Base-by-base conservation (phyloP, 139 green algal species). In the Chlamydomonas schloesseri region DNA sequence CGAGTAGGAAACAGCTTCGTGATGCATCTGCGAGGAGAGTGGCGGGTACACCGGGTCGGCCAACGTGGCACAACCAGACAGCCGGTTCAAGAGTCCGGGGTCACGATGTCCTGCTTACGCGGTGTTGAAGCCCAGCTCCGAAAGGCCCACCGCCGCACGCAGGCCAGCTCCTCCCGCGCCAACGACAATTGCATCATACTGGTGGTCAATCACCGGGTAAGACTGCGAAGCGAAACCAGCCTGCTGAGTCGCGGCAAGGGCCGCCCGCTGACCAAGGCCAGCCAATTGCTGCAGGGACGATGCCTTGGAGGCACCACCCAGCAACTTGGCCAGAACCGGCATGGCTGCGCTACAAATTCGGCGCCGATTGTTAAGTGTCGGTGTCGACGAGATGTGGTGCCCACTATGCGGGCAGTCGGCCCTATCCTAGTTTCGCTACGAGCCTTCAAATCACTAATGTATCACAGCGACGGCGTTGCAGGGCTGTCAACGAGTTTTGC, bases 1-100 rank as follows among this genome's bases (percentile, higher is more conserved):
- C 98, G 91, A 17, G 98, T 99, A n/a, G 98, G 98, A 81, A 99
- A 99, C 37, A 99, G 93, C 93, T 99, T 99, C 73, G 98, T 99
- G 87, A 99, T 98, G 91, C 97, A 98, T 36, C 96, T 98, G 94
- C 77, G 83, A 13, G 6, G 34, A 3, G 68, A 11, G 50, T 21
- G 20, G 31, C 31, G 34, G 55, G 60, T 77, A 0, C 9, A 78
- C 9, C 10, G 2, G 18, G 13, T 31, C 50, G 77, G 28, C 57
- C 64, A 84, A 84, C 77, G 77, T 74, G 64, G 77, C 77, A 67
- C 42, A 46, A 73, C 62, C 42, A 34, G 28, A 29, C 28, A n/a
- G n/a, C 34, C 37, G 29, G 24, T 31, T 21, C 36, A 83, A 26
- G 76, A n/a, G 42, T 50, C 20, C 64, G 42, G 42, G 42, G 42